Conservation (phyloP, 2,329 filamentous ascomycete species). For the Hymenoscyphus occultus region DNA sequence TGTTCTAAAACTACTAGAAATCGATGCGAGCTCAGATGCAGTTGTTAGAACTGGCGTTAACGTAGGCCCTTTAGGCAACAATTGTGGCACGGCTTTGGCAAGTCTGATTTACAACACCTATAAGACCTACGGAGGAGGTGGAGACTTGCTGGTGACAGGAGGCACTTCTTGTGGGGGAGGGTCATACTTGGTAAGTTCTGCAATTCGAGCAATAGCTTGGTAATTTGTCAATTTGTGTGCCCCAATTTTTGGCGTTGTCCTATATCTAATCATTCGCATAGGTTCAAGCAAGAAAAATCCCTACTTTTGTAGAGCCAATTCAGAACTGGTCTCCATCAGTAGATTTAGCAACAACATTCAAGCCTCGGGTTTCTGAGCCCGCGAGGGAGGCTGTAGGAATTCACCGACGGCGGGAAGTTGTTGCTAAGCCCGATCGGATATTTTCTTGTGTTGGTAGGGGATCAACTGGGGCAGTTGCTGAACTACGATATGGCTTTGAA, state of each 20-base stretch:
- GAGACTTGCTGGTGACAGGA: conserved; percentile 44
- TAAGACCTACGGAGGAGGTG: conserved; percentile 62
- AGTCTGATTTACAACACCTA: conserved; percentile 47
- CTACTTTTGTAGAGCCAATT: conserved; percentile 56
- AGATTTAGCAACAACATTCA: conserved; percentile 45
- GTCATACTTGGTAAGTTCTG: conserved; percentile 50
- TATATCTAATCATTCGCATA: conserved; percentile 32
- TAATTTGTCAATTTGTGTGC: not conserved
- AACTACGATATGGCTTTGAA: conserved; percentile 67
- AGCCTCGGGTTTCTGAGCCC: conserved; percentile 23
- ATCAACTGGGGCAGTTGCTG: conserved; percentile 59
- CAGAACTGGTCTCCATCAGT: conserved; percentile 55
- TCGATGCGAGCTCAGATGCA: conserved; percentile 52
- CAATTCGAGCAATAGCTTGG: not conserved
- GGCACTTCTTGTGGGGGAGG: conserved; percentile 73
- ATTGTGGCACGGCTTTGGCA: conserved; percentile 79
- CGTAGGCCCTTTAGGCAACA: conserved; percentile 66
- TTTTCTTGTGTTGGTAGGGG: conserved; percentile 67
- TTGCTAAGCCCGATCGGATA: conserved; percentile 50
- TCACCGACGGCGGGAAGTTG: conserved; percentile 18
- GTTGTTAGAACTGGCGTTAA: conserved; percentile 53
- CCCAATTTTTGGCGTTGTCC: not conserved
- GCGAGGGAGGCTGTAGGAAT: conserved; percentile 2
- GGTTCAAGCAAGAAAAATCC: conserved; percentile 54
- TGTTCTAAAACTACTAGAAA: conserved; percentile 68